Base-by-base conservation (phyloP, 2,329 filamentous ascomycete species). In the Chrysosporium queenslandicum region DNA sequence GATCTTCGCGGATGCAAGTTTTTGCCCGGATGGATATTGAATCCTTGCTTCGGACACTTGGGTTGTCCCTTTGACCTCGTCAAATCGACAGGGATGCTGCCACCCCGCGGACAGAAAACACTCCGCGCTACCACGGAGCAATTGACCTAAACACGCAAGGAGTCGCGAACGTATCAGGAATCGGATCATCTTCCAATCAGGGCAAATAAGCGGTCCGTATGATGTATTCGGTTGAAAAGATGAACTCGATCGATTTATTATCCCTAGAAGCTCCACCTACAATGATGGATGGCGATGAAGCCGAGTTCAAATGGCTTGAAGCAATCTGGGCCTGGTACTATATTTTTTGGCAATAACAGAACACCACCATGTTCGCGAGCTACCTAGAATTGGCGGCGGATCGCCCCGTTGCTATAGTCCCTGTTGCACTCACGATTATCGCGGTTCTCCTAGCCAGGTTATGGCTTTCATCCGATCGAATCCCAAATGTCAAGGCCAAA, bases 401-500 rank as follows among this genome's bases (percentile, higher is more conserved):
- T 8, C 50, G 43, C 29, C 50, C 50, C 18, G 30, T 53, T n/a
- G 41, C 46, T 27, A 46, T 53, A 9, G 46, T 48, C 36, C 34
- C 50, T 6, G 36, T 42, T 16, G 12, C 47, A 18, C 27, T 53
- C n/a, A 20, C 46, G 12, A 23, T 47, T 20, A 16, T 46, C n/a
- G 42, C 46, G 18, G 12, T 53, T 11, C 40, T 53, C 23, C 11
- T 37, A 20, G 34, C 25, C 18, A 43, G 50, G 40, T 25, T 42
- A 30, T 53, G 42, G 32, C 47, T 39, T 21, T 45, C 46, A 18
- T 41, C 41, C 12, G 34, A 53, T 32, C 42, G 49, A 11, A 55
- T 56, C 30, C 52, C 55, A 6, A 42, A 32, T 21, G 47, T 53
- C n/a, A 52, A 51, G 27, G 29, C 49, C 30, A 53, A 53, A 25